These are phyloP conservation scores for Meripilus lineatus DNA, from an alignment of 1,284 basidiomycete genomes.

Conservation along the genomic window DNA sequence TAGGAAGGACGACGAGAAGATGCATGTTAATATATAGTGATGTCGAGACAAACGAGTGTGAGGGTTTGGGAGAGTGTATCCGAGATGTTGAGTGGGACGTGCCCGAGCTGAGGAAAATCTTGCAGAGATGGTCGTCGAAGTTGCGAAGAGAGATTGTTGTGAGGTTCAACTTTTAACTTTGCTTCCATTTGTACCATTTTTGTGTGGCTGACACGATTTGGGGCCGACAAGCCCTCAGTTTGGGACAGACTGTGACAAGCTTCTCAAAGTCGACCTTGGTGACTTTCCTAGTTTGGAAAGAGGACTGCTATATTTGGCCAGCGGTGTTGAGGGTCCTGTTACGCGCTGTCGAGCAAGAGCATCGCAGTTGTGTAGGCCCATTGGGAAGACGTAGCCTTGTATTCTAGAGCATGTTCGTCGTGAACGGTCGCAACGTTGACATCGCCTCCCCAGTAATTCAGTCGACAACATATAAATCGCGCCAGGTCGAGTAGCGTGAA, in stretches of 20 bases:
- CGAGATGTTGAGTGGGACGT: constrained; percentile 15
- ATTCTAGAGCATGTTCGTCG: too few species aligned
- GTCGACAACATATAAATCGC: neutral
- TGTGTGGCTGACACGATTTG: neutral
- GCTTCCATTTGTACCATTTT: neutral
- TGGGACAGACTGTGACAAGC: too few species aligned
- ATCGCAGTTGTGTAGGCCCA: too few species aligned
- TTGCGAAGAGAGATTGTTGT: constrained; percentile 11
- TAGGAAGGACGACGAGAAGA: constrained; percentile 11
- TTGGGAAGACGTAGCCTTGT: too few species aligned
- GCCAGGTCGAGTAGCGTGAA: too few species aligned
- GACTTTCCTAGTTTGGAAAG: too few species aligned
- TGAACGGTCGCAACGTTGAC: neutral
- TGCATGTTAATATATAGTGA: constrained; percentile 14
- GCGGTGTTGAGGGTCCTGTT: too few species aligned
- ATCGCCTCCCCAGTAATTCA: neutral
- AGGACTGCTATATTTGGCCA: too few species aligned
- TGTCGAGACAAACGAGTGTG: constrained; percentile 11
- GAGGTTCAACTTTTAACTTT: constrained; percentile 8
- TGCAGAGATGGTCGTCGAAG: constrained; percentile 2
- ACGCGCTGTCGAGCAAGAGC: too few species aligned
- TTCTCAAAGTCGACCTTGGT: too few species aligned
- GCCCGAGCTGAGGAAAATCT: too few species aligned
- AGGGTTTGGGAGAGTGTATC: constrained; percentile 11
- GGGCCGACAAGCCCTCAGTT: neutral